These are phyloP conservation scores for Gaeumannomyces tritici DNA, from an alignment of 2,329 filamentous ascomycete species.

Conservation along the genomic window DNA sequence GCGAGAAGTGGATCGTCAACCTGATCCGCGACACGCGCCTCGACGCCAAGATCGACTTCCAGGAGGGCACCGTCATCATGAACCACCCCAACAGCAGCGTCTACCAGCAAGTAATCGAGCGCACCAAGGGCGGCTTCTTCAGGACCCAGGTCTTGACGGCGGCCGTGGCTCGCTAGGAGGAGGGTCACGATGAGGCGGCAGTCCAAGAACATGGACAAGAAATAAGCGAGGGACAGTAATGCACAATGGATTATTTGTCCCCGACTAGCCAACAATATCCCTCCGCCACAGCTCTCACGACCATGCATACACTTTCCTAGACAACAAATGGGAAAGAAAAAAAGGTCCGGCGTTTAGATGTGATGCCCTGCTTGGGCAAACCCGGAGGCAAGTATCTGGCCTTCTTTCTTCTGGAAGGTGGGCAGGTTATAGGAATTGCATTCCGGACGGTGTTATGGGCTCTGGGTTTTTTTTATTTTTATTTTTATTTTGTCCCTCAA, in stretches of 20 bases:
- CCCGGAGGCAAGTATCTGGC: not conserved
- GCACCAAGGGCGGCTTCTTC: conserved; percentile 98
- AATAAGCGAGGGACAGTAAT: not conserved
- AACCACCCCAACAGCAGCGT: conserved; percentile 98
- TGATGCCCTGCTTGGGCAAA: not conserved
- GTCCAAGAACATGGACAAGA: not conserved
- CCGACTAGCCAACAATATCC: not conserved
- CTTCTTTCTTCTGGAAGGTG: not conserved
- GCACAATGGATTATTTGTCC: not conserved
- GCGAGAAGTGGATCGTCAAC: conserved; percentile 99
- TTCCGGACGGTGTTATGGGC: not conserved
- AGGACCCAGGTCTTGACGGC: conserved; percentile 84
- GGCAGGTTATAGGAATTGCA: not conserved
- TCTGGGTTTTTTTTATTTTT: not conserved
- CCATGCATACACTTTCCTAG: not conserved
- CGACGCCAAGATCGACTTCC: conserved; percentile 98
- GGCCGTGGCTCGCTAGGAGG: conserved; percentile 43
- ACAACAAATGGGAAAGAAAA: not conserved
- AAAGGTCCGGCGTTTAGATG: not conserved
- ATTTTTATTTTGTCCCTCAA: not conserved
- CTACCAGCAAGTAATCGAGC: conserved; percentile 98
- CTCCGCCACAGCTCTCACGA: not conserved
- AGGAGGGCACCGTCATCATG: conserved; percentile 98
- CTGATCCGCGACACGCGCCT: conserved; percentile 94
- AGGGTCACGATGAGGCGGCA: not conserved